Percentiles rank a stretch among this genome's conserved stretches.
These are phyloP conservation scores for Ceratocystis colombiana DNA, from an alignment of 2,329 filamentous ascomycete genomes.

Conservation along the genomic window DNA sequence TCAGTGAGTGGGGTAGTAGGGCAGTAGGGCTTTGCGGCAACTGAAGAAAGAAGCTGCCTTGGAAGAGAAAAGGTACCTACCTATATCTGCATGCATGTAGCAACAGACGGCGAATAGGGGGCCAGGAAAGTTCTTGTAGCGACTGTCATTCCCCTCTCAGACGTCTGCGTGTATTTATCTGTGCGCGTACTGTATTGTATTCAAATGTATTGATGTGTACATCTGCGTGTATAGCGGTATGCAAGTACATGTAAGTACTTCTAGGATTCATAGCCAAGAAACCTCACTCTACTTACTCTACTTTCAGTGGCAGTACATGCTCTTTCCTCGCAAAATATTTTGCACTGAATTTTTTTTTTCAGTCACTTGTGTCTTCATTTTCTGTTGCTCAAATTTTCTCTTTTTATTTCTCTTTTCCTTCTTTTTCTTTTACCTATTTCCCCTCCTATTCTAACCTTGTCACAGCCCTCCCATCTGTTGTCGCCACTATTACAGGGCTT, in stretches of 20 bases:
- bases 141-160: neutral
- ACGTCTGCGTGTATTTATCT: neutral
- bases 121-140: no score
- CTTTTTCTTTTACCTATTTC: neutral
- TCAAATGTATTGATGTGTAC: neutral
- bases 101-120: neutral
- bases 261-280: no score
- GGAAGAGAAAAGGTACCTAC: neutral
- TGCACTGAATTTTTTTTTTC: neutral
- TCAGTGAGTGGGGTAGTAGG: no score
- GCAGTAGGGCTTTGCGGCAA: no score
- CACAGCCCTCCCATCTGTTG: neutral
- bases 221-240: neutral
- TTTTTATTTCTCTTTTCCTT: neutral
- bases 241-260: constrained; percentile 3
- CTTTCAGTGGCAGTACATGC: constrained; percentile 8
- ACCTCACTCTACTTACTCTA: neutral
- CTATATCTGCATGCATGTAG: neutral
- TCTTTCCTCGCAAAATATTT: neutral
- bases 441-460: neutral
- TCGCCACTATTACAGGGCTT: neutral
- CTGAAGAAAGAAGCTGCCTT: no score
- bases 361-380: neutral
- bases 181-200: neutral
- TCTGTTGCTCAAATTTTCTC: neutral